Evolutionary conservation across 1,139 yeast species (phyloP).

Genomic region (Saccharomyces hybrid): DNA sequence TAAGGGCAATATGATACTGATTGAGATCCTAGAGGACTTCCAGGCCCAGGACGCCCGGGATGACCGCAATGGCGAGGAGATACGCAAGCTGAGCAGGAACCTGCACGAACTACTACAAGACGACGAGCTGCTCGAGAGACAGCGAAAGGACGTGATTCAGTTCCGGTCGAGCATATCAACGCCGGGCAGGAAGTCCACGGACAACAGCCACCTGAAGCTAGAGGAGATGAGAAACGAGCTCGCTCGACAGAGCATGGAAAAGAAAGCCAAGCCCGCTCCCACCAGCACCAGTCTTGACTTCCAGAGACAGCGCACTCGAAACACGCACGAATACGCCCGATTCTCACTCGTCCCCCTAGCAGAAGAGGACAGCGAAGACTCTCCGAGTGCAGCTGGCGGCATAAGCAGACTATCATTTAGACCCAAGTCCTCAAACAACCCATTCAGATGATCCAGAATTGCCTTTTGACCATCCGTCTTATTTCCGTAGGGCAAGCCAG

Average conservation of each 20-base stretch:
- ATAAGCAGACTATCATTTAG: background rate
- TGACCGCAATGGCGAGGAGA: slow-evolving; percentile 20
- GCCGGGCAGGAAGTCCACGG: slow-evolving; percentile 31
- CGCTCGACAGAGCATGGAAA: background rate
- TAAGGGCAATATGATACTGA: slow-evolving; percentile 15
- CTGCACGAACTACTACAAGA: slow-evolving; percentile 19
- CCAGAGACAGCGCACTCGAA: slow-evolving; percentile 6
- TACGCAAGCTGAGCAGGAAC: slow-evolving; percentile 16
- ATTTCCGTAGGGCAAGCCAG: background rate
- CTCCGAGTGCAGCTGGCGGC: background rate
- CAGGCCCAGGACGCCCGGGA: slow-evolving; percentile 15
- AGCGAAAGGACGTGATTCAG: slow-evolving; percentile 24
- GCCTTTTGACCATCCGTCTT: background rate
- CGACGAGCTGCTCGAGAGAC: slow-evolving; percentile 22
- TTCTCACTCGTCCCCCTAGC: slow-evolving; percentile 13
- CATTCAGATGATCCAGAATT: background rate
- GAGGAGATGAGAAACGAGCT: slow-evolving; percentile 1
- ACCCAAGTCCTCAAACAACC: background rate
- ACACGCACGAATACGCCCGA: slow-evolving; percentile 7
- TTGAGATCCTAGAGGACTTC: slow-evolving; percentile 15
- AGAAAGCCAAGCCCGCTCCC: background rate
- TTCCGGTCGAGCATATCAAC: slow-evolving; percentile 30
- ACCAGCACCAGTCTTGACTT: slow-evolving; percentile 1
- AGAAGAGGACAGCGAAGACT: slow-evolving; percentile 35
- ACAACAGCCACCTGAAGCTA: slow-evolving; percentile 24